phyloP scores from a whole-genome alignment of 2,329 filamentous ascomycete species.

The Scytalidium lignicola region DNA sequence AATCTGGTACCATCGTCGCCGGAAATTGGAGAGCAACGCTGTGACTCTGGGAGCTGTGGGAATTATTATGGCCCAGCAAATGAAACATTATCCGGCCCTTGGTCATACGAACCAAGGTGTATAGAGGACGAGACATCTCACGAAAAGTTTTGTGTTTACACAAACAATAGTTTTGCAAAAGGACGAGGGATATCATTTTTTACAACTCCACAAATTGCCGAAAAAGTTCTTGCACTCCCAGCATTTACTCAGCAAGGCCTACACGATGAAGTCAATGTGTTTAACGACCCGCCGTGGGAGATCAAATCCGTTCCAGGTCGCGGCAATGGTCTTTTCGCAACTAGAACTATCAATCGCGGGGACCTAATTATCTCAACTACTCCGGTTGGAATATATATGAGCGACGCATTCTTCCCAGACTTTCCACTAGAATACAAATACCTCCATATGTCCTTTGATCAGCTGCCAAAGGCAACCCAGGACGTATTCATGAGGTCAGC shows the following conservation, averaged over 20 bases:
- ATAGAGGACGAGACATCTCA: slow-evolving; percentile 9
- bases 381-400: slow-evolving; percentile 20
- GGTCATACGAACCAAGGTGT: slow-evolving; percentile 18
- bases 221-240: slow-evolving; percentile 12
- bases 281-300: slow-evolving; percentile 18
- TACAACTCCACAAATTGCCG: slow-evolving; percentile 17
- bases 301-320: slow-evolving; percentile 17
- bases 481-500: slow-evolving; percentile 16
- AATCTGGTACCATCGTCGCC: background rate
- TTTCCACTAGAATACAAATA: slow-evolving; percentile 16
- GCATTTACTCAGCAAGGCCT: slow-evolving; percentile 12
- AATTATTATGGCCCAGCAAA: background rate
- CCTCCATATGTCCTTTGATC: slow-evolving; percentile 18
- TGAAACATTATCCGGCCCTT: slow-evolving; percentile 8
- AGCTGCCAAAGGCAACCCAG: slow-evolving; percentile 15
- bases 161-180: slow-evolving; percentile 19
- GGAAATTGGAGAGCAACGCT: background rate
- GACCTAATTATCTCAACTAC: slow-evolving; percentile 19
- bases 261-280: slow-evolving; percentile 15
- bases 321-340: slow-evolving; percentile 24
- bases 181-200: slow-evolving; percentile 24
- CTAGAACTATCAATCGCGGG: slow-evolving; percentile 17
- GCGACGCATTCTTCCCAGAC: slow-evolving; percentile 19
- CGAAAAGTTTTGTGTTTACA: slow-evolving; percentile 22
- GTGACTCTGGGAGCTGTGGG: background rate